Base-by-base conservation (phyloP, 768 basidiomycete genomes). In the Trametes punicea region DNA sequence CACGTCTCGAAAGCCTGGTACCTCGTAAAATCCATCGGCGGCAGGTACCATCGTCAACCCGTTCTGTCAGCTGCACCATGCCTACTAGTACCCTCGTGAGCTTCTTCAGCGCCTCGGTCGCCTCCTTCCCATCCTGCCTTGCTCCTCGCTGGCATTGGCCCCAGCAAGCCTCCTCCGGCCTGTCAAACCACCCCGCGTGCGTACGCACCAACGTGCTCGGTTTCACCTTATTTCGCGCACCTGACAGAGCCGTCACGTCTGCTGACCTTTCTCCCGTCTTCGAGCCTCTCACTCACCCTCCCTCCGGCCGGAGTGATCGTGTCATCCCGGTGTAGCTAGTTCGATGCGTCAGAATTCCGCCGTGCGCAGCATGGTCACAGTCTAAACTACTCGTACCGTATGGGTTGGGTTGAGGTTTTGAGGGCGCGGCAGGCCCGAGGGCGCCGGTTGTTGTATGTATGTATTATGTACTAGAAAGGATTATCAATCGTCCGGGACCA, bases 171-270 rank as follows among this genome's bases (percentile, higher is more conserved):
- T 55, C 26, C 25, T 23, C 9, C 30, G 9, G 8, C 23, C 29
- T 21, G 20, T 21, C 30, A 16, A 18, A 23, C 46, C 25, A 25
- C n/a, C 47, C 36, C 53, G 46, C 40, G 40, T 48, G 46, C 40
- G 45, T 31, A 46, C 34, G 20, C 45, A 41, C 46, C 46, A 55
- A 55, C 46, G 46, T 46, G 53, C 46, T n/a, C 39, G 6, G 46
- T 56, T 47, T 42, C 55, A 48, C 47, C 55, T 48, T 49, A 36
- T 49, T 56, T n/a, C 33, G 30, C 39, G 25, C 55, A 56, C 55
- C 55, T 56, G 55, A 56, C 46, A 41, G 46, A 23, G 38, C n/a
- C 55, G 47, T 30, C 34, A 31, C 44, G 49, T 38, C 56, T 40
- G 49, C 56, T 57, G 56, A 57, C 49, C 56, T 6, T 36, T n/a